Base-by-base conservation (phyloP, 805 yeast species). In the Ogataea methylovora region DNA sequence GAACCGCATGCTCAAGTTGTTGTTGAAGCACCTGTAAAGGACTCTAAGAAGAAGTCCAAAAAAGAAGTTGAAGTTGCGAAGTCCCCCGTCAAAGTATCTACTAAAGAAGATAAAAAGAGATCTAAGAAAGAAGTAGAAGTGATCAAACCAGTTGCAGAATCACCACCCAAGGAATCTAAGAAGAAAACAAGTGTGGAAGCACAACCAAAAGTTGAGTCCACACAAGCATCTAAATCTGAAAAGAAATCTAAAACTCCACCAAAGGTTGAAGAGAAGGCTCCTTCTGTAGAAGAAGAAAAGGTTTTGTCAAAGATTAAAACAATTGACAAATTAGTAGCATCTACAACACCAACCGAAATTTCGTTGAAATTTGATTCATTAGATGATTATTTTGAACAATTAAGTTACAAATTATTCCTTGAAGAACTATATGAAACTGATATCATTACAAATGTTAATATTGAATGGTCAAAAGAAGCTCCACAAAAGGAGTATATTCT, bases 361-460 rank as follows among this genome's bases (percentile, higher is more conserved):
- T 42, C 44, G 24, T 27, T 50, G 13, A 46, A 37, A 10, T 79
- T 71, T 45, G 71, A 70, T 9, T 59, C 69, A 20, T 48, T 79
- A 44, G 56, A 62, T 8, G 65, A 67, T 14, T 80, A 81, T 47
- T 71, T 69, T 48, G 58, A 68, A 40, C 78, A 75, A 41, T 71
- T 77, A 61, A 69, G 81, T 35, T 71, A 70, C 52, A 77, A 77
- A 34, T 51, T 80, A 36, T 78, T 75, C 39, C 59, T 77, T 27
- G 88, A 81, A 49, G 84, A 80, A 44, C 66, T 71, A 34, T 56
- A 64, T 18, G 71, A 67, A 19, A 60, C 63, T 13, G 63, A 65
- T 8, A 66, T 73, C 32, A 54, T 67, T 25, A 59, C 67, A 0
- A 70, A 72, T 34, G 67, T 76, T 42, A 55, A 63, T 8, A 58